Percentiles rank a stretch among this genome's conserved stretches.
Evolutionary conservation across 768 basidiomycete species (phyloP).

Genomic region (Boletus reticuloceps): DNA sequence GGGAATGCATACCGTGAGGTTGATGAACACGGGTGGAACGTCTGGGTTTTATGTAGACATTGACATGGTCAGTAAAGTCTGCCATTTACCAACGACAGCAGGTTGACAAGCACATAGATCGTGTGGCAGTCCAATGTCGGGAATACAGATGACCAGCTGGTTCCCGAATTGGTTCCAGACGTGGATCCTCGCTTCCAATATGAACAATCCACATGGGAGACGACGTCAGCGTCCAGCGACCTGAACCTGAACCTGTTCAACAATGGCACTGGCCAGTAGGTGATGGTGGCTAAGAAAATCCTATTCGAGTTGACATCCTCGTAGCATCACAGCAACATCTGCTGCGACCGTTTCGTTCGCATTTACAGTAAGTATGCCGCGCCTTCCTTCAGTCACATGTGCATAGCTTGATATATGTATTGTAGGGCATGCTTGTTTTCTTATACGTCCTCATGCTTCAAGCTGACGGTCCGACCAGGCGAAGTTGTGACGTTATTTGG

Average conservation of each 20-base stretch:
- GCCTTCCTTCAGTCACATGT: background rate
- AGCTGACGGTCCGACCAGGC: constrained; percentile 25
- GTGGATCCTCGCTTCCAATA: constrained; percentile 39
- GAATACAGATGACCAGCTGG: constrained; percentile 10
- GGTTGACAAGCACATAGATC: constrained; percentile 13
- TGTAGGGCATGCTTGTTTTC: constrained; percentile 20
- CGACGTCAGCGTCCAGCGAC: constrained; percentile 27
- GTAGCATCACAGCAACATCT: constrained; percentile 34
- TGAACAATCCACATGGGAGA: constrained; percentile 34
- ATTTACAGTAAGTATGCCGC: constrained; percentile 35
- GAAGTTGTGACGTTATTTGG: constrained; percentile 47
- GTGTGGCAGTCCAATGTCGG: constrained; percentile 30
- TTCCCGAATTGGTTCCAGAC: constrained; percentile 30
- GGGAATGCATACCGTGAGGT: constrained; percentile 35
- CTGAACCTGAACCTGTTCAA: constrained; percentile 38
- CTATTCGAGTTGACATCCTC: background rate
- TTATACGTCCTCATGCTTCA: background rate
- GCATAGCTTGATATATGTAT: constrained; percentile 1
- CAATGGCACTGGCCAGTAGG: constrained; percentile 43
- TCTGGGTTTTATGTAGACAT: constrained; percentile 42
- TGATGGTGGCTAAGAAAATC: background rate
- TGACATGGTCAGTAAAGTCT: constrained; percentile 36
- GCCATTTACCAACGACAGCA: background rate
- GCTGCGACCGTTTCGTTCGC: constrained; percentile 35
- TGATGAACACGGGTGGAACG: constrained; percentile 27